Conservation (phyloP, 495 filamentous ascomycete species). For the Xylaria palmicola region DNA sequence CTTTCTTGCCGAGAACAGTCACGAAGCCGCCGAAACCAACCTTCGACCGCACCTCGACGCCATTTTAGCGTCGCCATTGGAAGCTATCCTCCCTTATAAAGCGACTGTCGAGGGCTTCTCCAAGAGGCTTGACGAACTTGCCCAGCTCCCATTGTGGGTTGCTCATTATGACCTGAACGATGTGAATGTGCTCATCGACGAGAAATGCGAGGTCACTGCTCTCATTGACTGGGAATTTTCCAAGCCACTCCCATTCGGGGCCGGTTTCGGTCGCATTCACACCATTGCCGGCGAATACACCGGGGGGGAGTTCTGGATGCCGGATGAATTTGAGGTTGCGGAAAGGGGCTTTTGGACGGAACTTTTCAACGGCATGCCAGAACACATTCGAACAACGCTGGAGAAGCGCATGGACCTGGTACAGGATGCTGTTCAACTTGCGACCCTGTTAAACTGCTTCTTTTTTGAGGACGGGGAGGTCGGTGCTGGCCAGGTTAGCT, state of each 20-base stretch:
- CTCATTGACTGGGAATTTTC: conserved; percentile 40
- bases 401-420: conserved; percentile 20
- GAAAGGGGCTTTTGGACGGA: conserved; percentile 31
- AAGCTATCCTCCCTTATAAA: conserved; percentile 25
- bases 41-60: conserved; percentile 29
- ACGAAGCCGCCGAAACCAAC: conserved; percentile 25
- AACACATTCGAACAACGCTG: conserved; percentile 16
- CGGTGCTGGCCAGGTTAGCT: conserved; percentile 9
- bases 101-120: conserved; percentile 19
- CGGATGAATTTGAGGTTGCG: conserved; percentile 30
- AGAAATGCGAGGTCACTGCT: conserved; percentile 31
- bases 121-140: conserved; percentile 23
- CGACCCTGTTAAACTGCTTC: conserved; percentile 28
- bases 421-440: conserved; percentile 27
- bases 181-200: conserved; percentile 35
- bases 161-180: conserved; percentile 33
- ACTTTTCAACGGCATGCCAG: conserved; percentile 20
- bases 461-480: conserved; percentile 25
- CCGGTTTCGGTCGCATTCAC: conserved; percentile 35
- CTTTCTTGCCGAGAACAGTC: conserved; percentile 23
- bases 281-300: conserved; percentile 32
- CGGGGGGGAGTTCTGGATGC: conserved; percentile 32
- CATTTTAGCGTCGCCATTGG: conserved; percentile 26
- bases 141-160: conserved; percentile 32
- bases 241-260: conserved; percentile 34